A percentile compares a stretch with the other conserved stretches of the same genome.
Conservation (phyloP, 2,329 filamentous ascomycete genomes). For the Mariannaea sp. region DNA sequence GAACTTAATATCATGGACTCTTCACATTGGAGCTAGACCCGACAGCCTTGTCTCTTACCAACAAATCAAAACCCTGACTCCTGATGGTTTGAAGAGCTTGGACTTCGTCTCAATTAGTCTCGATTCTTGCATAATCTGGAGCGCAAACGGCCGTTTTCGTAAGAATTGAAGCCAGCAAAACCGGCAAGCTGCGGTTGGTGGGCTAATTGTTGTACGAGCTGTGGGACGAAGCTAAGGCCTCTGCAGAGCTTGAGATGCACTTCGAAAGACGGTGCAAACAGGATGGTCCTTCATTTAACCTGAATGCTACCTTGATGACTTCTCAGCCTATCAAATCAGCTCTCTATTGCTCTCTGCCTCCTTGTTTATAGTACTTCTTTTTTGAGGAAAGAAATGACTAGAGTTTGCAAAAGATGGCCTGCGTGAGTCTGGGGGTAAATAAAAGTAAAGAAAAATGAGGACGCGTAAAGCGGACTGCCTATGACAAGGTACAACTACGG, state of each 20-base stretch:
- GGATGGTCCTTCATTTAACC: constrained; percentile 9
- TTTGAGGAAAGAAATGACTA: too few species aligned
- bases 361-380: too few species aligned
- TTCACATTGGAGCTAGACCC: neutral
- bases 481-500: neutral
- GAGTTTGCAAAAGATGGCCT: too few species aligned
- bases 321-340: neutral
- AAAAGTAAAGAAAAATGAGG: neutral
- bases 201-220: constrained; percentile 21
- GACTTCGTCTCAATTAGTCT: neutral
- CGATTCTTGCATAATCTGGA: neutral
- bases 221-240: constrained; percentile 24
- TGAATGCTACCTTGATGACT: neutral
- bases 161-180: constrained; percentile 13
- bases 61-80: neutral
- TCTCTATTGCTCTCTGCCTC: neutral
- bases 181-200: constrained; percentile 21
- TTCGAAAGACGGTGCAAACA: constrained; percentile 2
- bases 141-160: neutral
- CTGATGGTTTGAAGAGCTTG: neutral
- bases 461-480: neutral
- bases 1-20: neutral
- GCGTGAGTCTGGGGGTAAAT: too few species aligned
- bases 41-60: neutral
- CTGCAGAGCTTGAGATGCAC: constrained; percentile 15